A percentile compares a stretch with the other conserved stretches of the same genome.
These are phyloP conservation scores for Fagus sylvatica DNA, from an alignment of 306 rosid genomes.

Conservation along the genomic window DNA sequence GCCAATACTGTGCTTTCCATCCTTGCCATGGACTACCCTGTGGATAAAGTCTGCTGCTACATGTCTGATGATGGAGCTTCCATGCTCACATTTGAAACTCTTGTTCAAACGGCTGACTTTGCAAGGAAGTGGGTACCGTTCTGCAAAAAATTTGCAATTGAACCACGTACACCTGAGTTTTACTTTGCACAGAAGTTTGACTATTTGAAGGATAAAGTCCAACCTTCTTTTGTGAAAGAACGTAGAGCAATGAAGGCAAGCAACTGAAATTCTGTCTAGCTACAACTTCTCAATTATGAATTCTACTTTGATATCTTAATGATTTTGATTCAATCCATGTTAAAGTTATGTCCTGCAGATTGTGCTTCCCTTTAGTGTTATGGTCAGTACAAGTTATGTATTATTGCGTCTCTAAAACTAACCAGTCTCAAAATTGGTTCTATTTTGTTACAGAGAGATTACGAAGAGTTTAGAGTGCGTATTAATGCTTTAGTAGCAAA, in stretches of 20 bases:
- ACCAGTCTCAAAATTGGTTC: constrained; percentile 12
- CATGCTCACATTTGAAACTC: constrained; percentile 91
- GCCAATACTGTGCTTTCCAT: constrained; percentile 96
- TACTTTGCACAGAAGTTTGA: constrained; percentile 98
- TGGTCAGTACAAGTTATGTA: background rate
- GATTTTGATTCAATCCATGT: background rate
- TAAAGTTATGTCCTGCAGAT: background rate
- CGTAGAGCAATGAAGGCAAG: constrained; percentile 97
- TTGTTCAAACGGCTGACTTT: constrained; percentile 91
- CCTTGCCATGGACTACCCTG: constrained; percentile 96
- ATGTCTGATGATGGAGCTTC: constrained; percentile 99
- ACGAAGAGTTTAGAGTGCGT: constrained; percentile 89
- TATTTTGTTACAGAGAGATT: constrained; percentile 65
- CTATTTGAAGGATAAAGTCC: constrained; percentile 89
- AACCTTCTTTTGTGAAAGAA: constrained; percentile 96
- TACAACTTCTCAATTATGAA: constrained; percentile 1
- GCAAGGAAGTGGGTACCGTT: constrained; percentile 96
- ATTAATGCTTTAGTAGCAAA: constrained; percentile 92
- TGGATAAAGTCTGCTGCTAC: constrained; percentile 92
- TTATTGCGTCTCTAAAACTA: constrained; percentile 14
- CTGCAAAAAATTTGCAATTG: constrained; percentile 80
- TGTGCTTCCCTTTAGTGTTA: too few species aligned
- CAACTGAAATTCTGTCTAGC: constrained; percentile 21
- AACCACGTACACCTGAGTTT: constrained; percentile 96
- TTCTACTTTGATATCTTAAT: background rate